Base-by-base conservation (phyloP, 352 stramenopile species). In the Phytopythium vexans region DNA sequence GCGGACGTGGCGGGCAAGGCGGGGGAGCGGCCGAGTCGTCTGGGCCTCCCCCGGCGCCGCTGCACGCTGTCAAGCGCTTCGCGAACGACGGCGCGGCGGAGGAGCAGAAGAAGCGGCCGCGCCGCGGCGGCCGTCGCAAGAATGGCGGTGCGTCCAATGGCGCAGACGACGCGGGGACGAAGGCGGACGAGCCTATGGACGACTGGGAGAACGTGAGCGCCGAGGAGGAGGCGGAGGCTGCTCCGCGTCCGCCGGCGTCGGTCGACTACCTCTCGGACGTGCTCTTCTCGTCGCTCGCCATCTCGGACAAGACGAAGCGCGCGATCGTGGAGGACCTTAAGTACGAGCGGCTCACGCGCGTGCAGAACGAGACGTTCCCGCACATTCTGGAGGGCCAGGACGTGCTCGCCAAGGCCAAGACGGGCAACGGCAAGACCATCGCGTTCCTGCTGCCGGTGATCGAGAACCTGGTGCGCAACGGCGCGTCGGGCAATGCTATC, bases 321-420 rank as follows among this genome's bases (percentile, higher is more conserved):
- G 86, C 88, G 9, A 87, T 95, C 38, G 63, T 88, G 9, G 71
- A 96, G 51, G 78, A 90, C 31, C 77, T 97, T 53, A 74, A 86
- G 48, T 96, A 95, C 52, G 72, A 92, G 58, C 71, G 68, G 14
- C 91, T 97, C 64, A 98, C 92, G 6, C 69, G 91, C 54, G 82
- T 98, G 33, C 92, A 98, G 68, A 81, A 82, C 41, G 72, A 87
- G 49, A 91, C 92, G 56, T 94, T 97, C 63, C 58, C 77, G 21
- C 55, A 74, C 27, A 80, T 87, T 44, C 49, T 82, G 10, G 53
- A 77, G 44, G 94, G 95, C 44, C 81, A 85, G 41, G 94, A 98
- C 72, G 72, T 98, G 49, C 72, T 98, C 39, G 92, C 80, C 12
- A 96, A 97, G 66, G 59, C 87, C 37, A 95, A 94, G 67, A 97